Evolutionary conservation across 768 basidiomycete species (phyloP).

Genomic region (Xerocomus spinulosus): DNA sequence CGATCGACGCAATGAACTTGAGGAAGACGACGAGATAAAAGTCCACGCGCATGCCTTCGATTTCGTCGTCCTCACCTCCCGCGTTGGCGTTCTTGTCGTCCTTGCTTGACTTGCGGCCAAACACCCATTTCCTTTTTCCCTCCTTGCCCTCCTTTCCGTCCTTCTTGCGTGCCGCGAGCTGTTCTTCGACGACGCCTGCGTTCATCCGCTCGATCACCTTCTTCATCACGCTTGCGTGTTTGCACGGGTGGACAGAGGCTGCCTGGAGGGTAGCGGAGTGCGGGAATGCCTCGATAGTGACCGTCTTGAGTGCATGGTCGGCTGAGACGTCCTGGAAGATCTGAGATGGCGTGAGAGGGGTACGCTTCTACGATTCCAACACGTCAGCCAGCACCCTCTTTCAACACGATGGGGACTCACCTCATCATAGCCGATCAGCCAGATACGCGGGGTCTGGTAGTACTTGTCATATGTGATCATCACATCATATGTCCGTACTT

Average conservation of each 20-base stretch:
- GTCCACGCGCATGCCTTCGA: constrained; percentile 94
- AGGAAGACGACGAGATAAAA: constrained; percentile 98
- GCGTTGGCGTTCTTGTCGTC: constrained; percentile 39
- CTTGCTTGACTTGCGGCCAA: constrained; percentile 65
- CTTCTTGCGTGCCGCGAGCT: constrained; percentile 61
- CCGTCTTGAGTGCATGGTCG: constrained; percentile 97
- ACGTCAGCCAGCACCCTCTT: constrained; percentile 1
- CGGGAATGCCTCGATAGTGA: constrained; percentile 98
- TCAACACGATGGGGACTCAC: constrained; percentile 40
- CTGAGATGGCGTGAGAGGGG: constrained; percentile 80
- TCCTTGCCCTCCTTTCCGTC: constrained; percentile 47
- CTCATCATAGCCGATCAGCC: constrained; percentile 98
- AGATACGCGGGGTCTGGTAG: constrained; percentile 97
- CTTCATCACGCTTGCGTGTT: constrained; percentile 99
- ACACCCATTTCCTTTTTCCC: constrained; percentile 78
- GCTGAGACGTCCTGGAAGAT: constrained; percentile 97
- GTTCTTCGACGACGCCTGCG: constrained; percentile 75
- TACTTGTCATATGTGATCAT: constrained; percentile 99
- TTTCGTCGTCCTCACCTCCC: constrained; percentile 44
- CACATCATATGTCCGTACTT: constrained; percentile 98
- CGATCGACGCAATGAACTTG: constrained; percentile 98
- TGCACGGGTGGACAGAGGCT: constrained; percentile 97
- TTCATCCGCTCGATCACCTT: constrained; percentile 99
- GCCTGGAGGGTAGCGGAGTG: constrained; percentile 80
- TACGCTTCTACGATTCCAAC: constrained; percentile 60